phyloP scores from a whole-genome alignment of 164 flowering plant genomes.

The Brasenia schreberi region DNA sequence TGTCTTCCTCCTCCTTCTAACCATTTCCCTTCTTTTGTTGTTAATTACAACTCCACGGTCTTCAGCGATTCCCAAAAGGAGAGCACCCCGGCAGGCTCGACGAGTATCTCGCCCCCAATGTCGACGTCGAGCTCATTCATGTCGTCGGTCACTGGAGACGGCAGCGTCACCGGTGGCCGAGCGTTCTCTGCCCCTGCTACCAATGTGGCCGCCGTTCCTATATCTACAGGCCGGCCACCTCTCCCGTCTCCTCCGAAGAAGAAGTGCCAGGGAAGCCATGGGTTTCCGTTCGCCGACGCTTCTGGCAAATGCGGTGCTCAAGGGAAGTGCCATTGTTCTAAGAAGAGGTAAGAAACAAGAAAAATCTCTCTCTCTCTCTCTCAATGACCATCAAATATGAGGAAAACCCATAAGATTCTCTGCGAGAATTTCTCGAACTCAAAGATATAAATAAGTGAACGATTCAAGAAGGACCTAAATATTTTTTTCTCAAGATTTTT shows the following conservation, averaged over 20 bases:
- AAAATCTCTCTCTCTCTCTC: not conserved
- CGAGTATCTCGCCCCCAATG: constrained; percentile 38
- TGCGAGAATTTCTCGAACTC: not conserved
- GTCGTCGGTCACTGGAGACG: constrained; percentile 72
- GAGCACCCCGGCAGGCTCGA: constrained; percentile 4
- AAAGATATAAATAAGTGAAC: not conserved
- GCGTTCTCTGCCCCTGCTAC: constrained; percentile 23
- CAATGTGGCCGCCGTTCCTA: constrained; percentile 9
- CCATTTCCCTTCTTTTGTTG: not conserved
- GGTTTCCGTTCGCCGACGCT: constrained; percentile 10
- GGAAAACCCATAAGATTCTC: not conserved
- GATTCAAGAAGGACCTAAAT: not conserved
- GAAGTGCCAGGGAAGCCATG: constrained; percentile 42
- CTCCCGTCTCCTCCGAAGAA: constrained; percentile 26
- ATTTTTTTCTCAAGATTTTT: not conserved
- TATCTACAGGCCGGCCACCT: constrained; percentile 41
- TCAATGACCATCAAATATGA: not conserved
- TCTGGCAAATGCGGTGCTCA: constrained; percentile 35
- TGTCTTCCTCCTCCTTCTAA: not conserved
- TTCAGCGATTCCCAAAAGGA: not conserved
- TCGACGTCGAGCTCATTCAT: constrained; percentile 50
- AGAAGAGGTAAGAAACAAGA: constrained; percentile 33
- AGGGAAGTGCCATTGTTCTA: constrained; percentile 61
- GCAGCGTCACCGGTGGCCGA: constrained; percentile 65
- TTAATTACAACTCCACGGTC: not conserved